Evolutionary conservation across 306 rosid species (phyloP).

Genomic region (Oemleria cerasiformis): DNA sequence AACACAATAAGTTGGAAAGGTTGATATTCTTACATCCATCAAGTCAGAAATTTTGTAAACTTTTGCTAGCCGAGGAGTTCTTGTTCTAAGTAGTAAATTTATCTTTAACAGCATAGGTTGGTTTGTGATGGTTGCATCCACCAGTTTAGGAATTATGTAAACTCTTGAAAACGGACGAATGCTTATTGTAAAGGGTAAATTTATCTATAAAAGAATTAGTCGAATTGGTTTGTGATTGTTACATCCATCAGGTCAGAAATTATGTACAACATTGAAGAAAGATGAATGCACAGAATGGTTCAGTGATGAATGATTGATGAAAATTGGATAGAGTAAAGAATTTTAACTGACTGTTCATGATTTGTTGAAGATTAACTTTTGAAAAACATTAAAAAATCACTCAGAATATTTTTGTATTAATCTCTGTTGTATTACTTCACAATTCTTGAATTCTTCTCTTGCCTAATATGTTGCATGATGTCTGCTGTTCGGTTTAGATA

Average conservation of each 20-base stretch:
- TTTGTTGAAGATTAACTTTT: neutral
- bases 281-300: neutral
- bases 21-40: neutral
- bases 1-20: neutral
- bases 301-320: neutral
- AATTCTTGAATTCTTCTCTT: neutral
- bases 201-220: neutral
- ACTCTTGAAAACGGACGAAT: neutral
- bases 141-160: neutral
- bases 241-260: neutral
- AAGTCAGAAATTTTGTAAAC: neutral
- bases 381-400: neutral
- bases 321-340: neutral
- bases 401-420: neutral
- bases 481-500: slow-evolving; percentile 5
- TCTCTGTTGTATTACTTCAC: neutral
- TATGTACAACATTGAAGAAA: neutral
- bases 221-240: neutral
- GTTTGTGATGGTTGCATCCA: neutral
- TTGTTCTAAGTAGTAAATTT: neutral
- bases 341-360: neutral
- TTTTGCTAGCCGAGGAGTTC: neutral
- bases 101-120: neutral
- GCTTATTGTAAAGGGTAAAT: too few species aligned
- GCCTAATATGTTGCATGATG: neutral